Evolutionary conservation across 2,329 filamentous ascomycete species (phyloP), one percentile per base, ranked within the genome.

Genomic region (Phyllosticta capitalensis): DNA sequence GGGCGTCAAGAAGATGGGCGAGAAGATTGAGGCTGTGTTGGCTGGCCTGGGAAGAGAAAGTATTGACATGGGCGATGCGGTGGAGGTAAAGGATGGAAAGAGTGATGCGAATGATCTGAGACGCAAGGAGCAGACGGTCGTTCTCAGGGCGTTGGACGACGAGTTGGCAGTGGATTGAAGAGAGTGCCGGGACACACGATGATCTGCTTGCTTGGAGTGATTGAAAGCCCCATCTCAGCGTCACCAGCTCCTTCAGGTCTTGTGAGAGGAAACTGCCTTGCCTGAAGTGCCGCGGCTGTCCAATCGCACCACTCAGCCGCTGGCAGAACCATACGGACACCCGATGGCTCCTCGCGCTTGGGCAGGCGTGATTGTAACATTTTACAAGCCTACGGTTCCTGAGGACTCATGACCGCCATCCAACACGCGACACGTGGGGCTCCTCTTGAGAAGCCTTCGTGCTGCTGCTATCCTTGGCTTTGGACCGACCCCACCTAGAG

Each of bases 1-100:
- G 33, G 83, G 81, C 3, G 83, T 91, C 52, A 79, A 81, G 61
- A 81, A 81, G 61, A 85, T 85, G 68, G 85, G 84, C 56, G 84
- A 86, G 64, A 88, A 87, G 74, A 88, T 94, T 63, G 83, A 86
- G 67, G 81, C 83, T 48, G 79, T 92, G 59, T 79, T 96, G 62
- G 83, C 84, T 61, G 87, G 85, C 0, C 76, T 96, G 55, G 83
- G 75, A 45, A 69, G 58, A 48, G 63, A 65, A 51, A 63, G 56
- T 19, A 30, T 33, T 5, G 45, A 48, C 9, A 33, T 52, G 24
- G 55, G 50, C 2, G 59, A 50, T 21, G 45, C 10, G 49, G 30
- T 21, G 20, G 58, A 26, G 28, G 28, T 20, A n/a, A 48, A 52
- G 45, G 57, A 24, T 12, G 30, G 19, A 30, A 24, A 17, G 2